Base-by-base conservation (phyloP, 202 grass and related monocot species). In the Zizania palustris region DNA sequence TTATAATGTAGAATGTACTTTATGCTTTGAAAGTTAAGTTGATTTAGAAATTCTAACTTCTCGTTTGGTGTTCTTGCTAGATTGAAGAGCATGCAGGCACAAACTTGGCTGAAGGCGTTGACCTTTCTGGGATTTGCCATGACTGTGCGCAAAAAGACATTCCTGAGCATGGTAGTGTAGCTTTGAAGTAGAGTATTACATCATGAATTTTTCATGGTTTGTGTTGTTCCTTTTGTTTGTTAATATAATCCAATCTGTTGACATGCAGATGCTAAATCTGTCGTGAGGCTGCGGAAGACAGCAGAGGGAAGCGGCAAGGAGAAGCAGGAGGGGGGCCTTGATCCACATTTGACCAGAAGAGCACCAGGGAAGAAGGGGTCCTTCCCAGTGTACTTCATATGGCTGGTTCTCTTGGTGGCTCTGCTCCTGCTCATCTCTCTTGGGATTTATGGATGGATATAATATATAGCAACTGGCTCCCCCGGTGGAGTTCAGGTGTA, bases 131-230 rank as follows among this genome's bases (percentile, higher is more conserved):
- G 54, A 48, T 20, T 53, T 71, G 4, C 11, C 38, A 68, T 44
- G 51, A 38, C 11, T 56, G 72, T 64, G 75, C 79, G 40, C 67
- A 75, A 41, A 57, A 83, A 63, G 57, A 78, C 60, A 76, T 72
- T 3, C 58, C 72, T 68, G 67, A 86, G 72, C 61, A 79, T 82
- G 87, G 90, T 96, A 88, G 69, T 48, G 57, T 77, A 60, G 39
- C 20, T n/a, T n/a, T n/a, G n/a, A n/a, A n/a, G n/a, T n/a, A n/a
- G n/a, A n/a, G n/a, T n/a, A n/a, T n/a, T 80, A 72, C 48, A 50
- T 60, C 57, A 20, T 61, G 11, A n/a, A n/a, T n/a, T n/a, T n/a
- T n/a, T n/a, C n/a, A n/a, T 54, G 50, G 18, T 54, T 54, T 35
- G 38, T 35, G 38, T 43, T 21, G 9, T 70, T 75, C 5, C 77